Conservation (phyloP, 495 filamentous ascomycete species). For the Annulohypoxylon nitens region DNA sequence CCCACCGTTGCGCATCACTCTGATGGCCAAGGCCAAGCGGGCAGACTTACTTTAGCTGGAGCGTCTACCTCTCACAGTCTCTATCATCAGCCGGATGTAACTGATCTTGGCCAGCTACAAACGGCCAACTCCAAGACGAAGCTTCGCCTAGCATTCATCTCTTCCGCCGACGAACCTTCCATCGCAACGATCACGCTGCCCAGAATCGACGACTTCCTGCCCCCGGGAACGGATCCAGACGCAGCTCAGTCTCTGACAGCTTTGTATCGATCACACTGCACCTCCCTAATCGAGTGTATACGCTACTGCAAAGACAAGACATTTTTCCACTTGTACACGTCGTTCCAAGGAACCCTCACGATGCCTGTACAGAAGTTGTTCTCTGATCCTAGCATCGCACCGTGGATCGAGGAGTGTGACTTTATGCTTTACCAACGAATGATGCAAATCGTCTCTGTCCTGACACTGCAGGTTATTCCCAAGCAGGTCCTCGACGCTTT, state of each 20-base stretch:
- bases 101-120: conserved; percentile 59
- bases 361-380: conserved; percentile 98
- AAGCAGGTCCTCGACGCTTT: conserved; percentile 85
- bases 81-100: conserved; percentile 65
- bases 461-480: conserved; percentile 91
- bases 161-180: conserved; percentile 63
- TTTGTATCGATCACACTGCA: conserved; percentile 93
- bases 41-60: not conserved
- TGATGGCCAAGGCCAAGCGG: conserved; percentile 30
- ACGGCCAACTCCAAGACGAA: conserved; percentile 67
- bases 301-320: conserved; percentile 95
- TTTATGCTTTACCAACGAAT: conserved; percentile 96
- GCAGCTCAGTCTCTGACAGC: conserved; percentile 83
- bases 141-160: conserved; percentile 75
- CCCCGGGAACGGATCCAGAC: conserved; percentile 81
- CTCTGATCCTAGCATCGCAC: conserved; percentile 80
- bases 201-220: conserved; percentile 80
- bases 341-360: conserved; percentile 94
- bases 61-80: conserved; percentile 57
- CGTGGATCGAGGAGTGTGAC: conserved; percentile 96
- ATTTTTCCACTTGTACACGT: conserved; percentile 93
- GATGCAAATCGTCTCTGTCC: conserved; percentile 86
- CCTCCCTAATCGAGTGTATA: conserved; percentile 92
- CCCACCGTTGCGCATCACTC: conserved; percentile 61
- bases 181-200: conserved; percentile 81